Conservation (phyloP, 805 yeast species). For the Sugiyamaella mastotermitis region DNA sequence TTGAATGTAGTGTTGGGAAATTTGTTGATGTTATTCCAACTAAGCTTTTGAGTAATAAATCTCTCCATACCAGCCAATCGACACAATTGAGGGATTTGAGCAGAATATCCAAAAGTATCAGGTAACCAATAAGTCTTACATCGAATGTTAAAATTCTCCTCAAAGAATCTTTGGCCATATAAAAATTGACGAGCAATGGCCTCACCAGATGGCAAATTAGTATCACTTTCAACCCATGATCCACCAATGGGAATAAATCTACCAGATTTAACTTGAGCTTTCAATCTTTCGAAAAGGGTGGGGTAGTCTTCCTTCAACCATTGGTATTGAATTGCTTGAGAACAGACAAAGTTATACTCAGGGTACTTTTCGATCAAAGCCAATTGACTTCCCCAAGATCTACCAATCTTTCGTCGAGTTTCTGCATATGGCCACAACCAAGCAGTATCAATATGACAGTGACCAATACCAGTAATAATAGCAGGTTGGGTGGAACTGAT, state of each 20-base stretch:
- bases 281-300: slow-evolving; percentile 57
- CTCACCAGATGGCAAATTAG: slow-evolving; percentile 91
- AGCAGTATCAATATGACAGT: slow-evolving; percentile 96
- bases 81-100: slow-evolving; percentile 91
- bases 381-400: slow-evolving; percentile 93
- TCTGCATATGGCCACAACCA: slow-evolving; percentile 99
- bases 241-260: slow-evolving; percentile 93
- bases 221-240: slow-evolving; percentile 97
- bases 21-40: slow-evolving; percentile 92
- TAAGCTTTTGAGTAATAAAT: slow-evolving; percentile 86
- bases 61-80: slow-evolving; percentile 75
- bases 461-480: slow-evolving; percentile 75
- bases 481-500: slow-evolving; percentile 26
- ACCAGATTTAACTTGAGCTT: slow-evolving; percentile 54
- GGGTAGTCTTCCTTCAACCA: slow-evolving; percentile 92
- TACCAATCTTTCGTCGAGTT: slow-evolving; percentile 82
- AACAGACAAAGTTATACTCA: slow-evolving; percentile 89
- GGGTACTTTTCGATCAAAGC: slow-evolving; percentile 82
- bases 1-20: slow-evolving; percentile 91
- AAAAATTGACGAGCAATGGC: slow-evolving; percentile 83
- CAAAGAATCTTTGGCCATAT: slow-evolving; percentile 82
- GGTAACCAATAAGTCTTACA: slow-evolving; percentile 90
- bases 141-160: slow-evolving; percentile 69
- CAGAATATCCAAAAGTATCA: slow-evolving; percentile 93
- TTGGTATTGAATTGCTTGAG: slow-evolving; percentile 92